Conservation (phyloP, 1,284 basidiomycete genomes). For the Cystobasidiaceae sp. region DNA sequence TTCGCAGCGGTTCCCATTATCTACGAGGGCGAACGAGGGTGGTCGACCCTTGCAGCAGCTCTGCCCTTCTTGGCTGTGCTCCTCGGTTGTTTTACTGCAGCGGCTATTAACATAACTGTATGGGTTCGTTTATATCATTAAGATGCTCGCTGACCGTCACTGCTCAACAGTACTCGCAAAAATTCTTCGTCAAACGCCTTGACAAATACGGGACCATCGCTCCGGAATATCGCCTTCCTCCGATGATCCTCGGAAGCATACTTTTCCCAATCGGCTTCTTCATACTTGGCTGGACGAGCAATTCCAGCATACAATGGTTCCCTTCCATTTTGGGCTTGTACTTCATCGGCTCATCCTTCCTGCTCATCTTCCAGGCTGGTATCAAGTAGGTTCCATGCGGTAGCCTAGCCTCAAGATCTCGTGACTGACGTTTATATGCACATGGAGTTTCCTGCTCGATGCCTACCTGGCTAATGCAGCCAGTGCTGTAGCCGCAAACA, state of each 20-base stretch:
- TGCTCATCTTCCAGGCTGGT: constrained; percentile 47
- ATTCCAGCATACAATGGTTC: constrained; percentile 45
- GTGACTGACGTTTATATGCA: background rate
- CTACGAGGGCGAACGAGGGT: constrained; percentile 44
- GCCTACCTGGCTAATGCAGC: constrained; percentile 32
- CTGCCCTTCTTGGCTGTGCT: constrained; percentile 47
- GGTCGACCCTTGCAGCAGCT: constrained; percentile 42
- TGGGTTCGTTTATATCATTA: too few species aligned
- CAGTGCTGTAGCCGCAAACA: constrained; percentile 45
- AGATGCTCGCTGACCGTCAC: background rate
- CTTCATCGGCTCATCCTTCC: constrained; percentile 46
- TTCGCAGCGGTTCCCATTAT: constrained; percentile 47
- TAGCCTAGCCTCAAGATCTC: background rate
- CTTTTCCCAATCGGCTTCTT: constrained; percentile 41
- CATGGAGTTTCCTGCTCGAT: constrained; percentile 32
- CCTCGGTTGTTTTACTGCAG: constrained; percentile 44
- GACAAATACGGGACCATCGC: constrained; percentile 39
- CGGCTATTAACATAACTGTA: constrained; percentile 41
- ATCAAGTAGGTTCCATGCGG: constrained; percentile 35
- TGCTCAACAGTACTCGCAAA: constrained; percentile 13
- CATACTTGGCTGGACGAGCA: constrained; percentile 44
- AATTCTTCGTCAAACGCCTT: constrained; percentile 41
- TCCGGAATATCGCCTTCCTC: constrained; percentile 43
- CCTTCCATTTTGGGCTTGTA: constrained; percentile 43
- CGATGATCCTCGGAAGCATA: constrained; percentile 44